These are phyloP conservation scores for Calycina herbarum DNA, from an alignment of 2,329 filamentous ascomycete genomes.

Conservation along the genomic window DNA sequence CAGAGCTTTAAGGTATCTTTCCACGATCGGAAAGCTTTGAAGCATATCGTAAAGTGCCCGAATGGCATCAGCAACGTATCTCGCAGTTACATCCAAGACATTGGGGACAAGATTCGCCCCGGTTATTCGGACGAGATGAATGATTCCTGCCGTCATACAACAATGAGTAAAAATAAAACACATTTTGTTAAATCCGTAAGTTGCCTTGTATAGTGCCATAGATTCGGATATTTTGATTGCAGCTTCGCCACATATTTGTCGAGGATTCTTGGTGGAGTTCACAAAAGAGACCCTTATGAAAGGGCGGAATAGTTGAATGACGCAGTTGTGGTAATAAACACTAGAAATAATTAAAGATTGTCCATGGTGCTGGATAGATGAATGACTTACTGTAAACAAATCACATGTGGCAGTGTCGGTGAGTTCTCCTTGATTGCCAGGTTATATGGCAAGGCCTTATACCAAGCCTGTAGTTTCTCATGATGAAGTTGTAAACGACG, in stretches of 20 bases:
- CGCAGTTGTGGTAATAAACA: conserved; percentile 68
- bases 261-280: conserved; percentile 24
- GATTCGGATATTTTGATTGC: conserved; percentile 35
- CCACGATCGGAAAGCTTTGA: conserved; percentile 12
- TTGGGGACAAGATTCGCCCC: conserved; percentile 5
- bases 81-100: conserved; percentile 9
- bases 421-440: conserved; percentile 59
- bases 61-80: conserved; percentile 17
- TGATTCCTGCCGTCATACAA: conserved; percentile 26
- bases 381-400: conserved; percentile 62
- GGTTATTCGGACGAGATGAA: conserved; percentile 23
- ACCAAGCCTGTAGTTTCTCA: conserved; percentile 68
- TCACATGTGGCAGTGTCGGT: conserved; percentile 24
- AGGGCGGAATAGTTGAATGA: conserved; percentile 68
- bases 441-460: conserved; percentile 62
- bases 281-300: conserved; percentile 41
- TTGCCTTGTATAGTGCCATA: conserved; percentile 22
- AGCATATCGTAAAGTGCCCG: conserved; percentile 17
- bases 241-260: conserved; percentile 32
- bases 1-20: conserved; percentile 15
- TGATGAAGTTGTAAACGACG: conserved; percentile 64
- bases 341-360: conserved; percentile 38
- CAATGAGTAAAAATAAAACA: conserved; percentile 30
- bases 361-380: neutral
- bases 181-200: conserved; percentile 28